A percentile compares a stretch with the other conserved stretches of the same genome.
These are phyloP conservation scores for Serpula lacrymans DNA, from an alignment of 768 basidiomycete genomes.

Conservation along the genomic window DNA sequence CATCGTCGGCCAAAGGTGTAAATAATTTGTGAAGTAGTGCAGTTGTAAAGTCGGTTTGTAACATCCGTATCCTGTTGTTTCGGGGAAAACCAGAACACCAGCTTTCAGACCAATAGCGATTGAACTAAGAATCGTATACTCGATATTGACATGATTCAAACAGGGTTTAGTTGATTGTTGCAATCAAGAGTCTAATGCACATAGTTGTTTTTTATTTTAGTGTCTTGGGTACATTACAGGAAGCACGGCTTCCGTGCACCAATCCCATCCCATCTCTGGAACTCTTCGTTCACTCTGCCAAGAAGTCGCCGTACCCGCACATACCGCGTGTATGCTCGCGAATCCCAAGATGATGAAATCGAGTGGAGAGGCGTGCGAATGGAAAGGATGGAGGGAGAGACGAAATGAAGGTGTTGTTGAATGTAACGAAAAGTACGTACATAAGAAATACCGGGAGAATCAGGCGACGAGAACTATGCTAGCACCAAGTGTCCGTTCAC, in stretches of 20 bases:
- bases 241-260: constrained; percentile 39
- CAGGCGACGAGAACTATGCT: constrained; percentile 6
- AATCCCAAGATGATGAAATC: constrained; percentile 12
- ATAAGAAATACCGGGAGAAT: constrained; percentile 4
- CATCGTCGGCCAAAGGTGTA: constrained; percentile 84
- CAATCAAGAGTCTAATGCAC: constrained; percentile 2
- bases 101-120: no score
- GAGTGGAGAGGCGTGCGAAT: constrained; percentile 8
- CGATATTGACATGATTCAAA: no score
- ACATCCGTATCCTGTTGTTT: no score
- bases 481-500: constrained; percentile 9
- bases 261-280: constrained; percentile 24
- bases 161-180: no score
- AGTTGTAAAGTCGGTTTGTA: no score
- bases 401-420: neutral
- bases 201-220: constrained; percentile 1
- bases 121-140: no score
- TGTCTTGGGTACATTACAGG: constrained; percentile 18
- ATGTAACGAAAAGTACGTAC: constrained; percentile 1
- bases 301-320: constrained; percentile 11
- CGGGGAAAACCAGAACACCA: no score
- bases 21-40: constrained; percentile 47
- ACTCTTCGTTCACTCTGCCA: constrained; percentile 13
- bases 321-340: no score
- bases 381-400: constrained; percentile 5